Conservation (phyloP, 140 eudicot genomes). For the Flaveria floridana region DNA sequence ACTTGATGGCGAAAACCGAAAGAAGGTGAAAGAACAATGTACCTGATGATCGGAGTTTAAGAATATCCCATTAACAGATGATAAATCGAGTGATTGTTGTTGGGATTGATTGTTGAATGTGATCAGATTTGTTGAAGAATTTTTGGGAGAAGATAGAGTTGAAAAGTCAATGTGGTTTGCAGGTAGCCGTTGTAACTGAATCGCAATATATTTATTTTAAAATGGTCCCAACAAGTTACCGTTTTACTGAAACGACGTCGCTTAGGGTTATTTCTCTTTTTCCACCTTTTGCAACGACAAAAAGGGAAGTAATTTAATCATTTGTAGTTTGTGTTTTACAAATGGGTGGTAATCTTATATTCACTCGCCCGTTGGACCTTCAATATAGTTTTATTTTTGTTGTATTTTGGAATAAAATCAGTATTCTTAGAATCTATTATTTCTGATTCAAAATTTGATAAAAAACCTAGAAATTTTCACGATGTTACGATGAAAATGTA, state of each 20-base stretch:
- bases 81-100: background rate
- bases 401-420: no score
- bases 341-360: background rate
- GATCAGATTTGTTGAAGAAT: constrained; percentile 18
- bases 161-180: constrained; percentile 20
- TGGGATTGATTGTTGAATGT: constrained; percentile 8
- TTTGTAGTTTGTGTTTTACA: background rate
- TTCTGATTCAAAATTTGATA: no score
- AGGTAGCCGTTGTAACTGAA: constrained; percentile 66
- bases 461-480: no score
- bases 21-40: constrained; percentile 9
- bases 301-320: constrained; percentile 6
- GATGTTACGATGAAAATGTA: no score
- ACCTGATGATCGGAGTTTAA: constrained; percentile 33
- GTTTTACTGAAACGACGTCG: constrained; percentile 47
- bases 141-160: constrained; percentile 8
- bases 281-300: background rate
- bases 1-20: constrained; percentile 13
- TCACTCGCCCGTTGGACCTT: background rate
- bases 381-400: no score
- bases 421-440: no score
- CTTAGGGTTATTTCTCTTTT: background rate
- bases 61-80: constrained; percentile 17
- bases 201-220: constrained; percentile 22
- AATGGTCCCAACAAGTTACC: constrained; percentile 26